Conservation (phyloP, 1,284 basidiomycete species). For the Pisolithus thermaeus region DNA sequence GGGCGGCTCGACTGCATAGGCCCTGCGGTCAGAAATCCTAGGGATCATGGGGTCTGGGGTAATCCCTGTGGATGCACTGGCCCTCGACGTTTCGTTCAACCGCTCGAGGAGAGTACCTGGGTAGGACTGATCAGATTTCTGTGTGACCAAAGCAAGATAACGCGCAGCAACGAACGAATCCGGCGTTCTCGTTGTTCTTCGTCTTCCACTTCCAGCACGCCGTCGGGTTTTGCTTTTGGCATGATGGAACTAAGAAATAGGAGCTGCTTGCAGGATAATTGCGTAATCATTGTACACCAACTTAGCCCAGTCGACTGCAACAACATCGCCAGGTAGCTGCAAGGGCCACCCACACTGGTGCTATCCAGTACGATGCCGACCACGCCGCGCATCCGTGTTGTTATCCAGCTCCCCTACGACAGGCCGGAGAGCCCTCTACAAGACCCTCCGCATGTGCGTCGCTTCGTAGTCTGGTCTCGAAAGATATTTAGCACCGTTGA, state of each 20-base stretch:
- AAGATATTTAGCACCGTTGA: too few species aligned
- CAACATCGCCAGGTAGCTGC: too few species aligned
- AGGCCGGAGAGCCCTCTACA: constrained; percentile 59
- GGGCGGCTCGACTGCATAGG: constrained; percentile 20
- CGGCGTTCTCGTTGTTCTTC: constrained; percentile 29
- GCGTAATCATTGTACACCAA: background rate
- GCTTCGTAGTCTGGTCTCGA: background rate
- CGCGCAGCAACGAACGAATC: constrained; percentile 20
- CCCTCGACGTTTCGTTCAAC: constrained; percentile 15
- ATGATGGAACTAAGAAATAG: constrained; percentile 3
- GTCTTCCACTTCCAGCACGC: constrained; percentile 30
- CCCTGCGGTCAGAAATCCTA: constrained; percentile 14
- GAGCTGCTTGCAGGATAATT: background rate
- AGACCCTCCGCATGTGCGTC: constrained; percentile 62
- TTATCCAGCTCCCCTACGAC: constrained; percentile 70
- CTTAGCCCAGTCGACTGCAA: too few species aligned
- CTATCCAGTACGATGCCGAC: constrained; percentile 15
- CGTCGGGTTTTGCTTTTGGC: constrained; percentile 5
- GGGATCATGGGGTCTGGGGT: constrained; percentile 4
- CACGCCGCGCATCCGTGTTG: constrained; percentile 50
- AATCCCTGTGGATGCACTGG: background rate
- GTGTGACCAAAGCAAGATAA: background rate
- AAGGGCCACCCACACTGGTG: too few species aligned
- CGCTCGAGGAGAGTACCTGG: constrained; percentile 25
- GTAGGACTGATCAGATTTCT: background rate